Evolutionary conservation across 768 basidiomycete genomes (phyloP), one percentile per base, ranked within the genome.

Genomic region (Russula lepida): DNA sequence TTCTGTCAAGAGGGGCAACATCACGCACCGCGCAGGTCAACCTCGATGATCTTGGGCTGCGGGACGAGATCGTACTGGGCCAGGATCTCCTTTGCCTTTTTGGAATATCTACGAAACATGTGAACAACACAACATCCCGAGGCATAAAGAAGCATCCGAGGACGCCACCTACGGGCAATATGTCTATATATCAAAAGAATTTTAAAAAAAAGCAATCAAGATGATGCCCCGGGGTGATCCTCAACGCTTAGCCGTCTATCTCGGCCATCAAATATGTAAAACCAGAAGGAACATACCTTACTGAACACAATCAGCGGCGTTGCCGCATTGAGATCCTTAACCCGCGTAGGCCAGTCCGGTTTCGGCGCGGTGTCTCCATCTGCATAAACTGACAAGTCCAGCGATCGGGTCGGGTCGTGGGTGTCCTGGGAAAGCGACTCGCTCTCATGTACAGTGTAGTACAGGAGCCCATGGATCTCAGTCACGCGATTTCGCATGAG

Each of bases 251-350:
- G 8, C n/a, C n/a, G 30, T n/a, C 39, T 27, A 30, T 28, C 39
- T 27, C 17, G 27, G 37, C 37, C 6, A 41, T 28, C 53, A 25
- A 54, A 41, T 56, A 2, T n/a, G 6, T 54, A n/a, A 9, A 30
- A 54, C 27, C 4, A 1, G 27, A 21, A 39, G 3, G 13, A 23
- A 71, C 77, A 33, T 57, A 85, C 88, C 78, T 92, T 92, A 77
- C 89, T 91, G 68, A 92, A 91, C 13, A 92, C 83, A 48, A 92
- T 76, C 7, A 92, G 72, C 2, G 89, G 89, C 66, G 81, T 77
- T 33, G 80, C 71, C 19, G 75, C 68, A 39, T 79, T 74, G 50
- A 90, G 66, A 23, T 67, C 68, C 46, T 68, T 69, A 19, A 77
- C 71, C 46, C 81, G 75, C 62, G 72, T 71, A 37, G 64, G 58